Percentiles rank a stretch among this genome's conserved stretches.
These are phyloP conservation scores for Argentina anserina DNA, from an alignment of 306 rosid genomes.

Conservation along the genomic window DNA sequence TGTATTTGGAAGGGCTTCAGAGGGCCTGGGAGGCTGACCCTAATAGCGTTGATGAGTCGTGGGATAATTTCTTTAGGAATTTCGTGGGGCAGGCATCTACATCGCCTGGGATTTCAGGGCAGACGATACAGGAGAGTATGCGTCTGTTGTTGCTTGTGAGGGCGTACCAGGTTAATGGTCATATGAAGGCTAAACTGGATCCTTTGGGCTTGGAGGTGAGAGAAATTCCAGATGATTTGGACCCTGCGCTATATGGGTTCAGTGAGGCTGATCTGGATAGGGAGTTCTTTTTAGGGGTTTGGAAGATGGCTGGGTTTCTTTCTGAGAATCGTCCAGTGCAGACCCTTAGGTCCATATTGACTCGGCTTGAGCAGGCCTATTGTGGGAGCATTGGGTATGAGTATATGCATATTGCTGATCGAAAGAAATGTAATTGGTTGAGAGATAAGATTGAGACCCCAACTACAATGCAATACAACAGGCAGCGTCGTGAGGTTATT, in stretches of 20 bases:
- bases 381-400: conserved; percentile 93
- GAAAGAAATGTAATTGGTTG: conserved; percentile 83
- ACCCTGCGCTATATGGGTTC: conserved; percentile 86
- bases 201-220: conserved; percentile 72
- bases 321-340: conserved; percentile 95
- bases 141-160: conserved; percentile 79
- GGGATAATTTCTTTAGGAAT: conserved; percentile 96
- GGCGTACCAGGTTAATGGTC: conserved; percentile 95
- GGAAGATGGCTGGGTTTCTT: conserved; percentile 95
- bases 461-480: conserved; percentile 49
- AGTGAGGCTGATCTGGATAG: conserved; percentile 94
- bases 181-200: conserved; percentile 85
- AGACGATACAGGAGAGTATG: conserved; percentile 98
- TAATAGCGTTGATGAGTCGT: conserved; percentile 85
- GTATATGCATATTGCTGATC: conserved; percentile 93
- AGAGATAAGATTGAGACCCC: conserved; percentile 93
- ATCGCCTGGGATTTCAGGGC: conserved; percentile 91
- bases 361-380: conserved; percentile 93
- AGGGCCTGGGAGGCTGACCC: conserved; percentile 99
- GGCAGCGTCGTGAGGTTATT: conserved; percentile 80
- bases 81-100: conserved; percentile 87
- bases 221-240: conserved; percentile 67
- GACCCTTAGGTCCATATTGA: conserved; percentile 85
- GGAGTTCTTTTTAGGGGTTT: conserved; percentile 92
- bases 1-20: conserved; percentile 91